A percentile compares a stretch with the other conserved stretches of the same genome.
phyloP scores from a whole-genome alignment of 257 asterid genomes.

The Solanum pennellii region DNA sequence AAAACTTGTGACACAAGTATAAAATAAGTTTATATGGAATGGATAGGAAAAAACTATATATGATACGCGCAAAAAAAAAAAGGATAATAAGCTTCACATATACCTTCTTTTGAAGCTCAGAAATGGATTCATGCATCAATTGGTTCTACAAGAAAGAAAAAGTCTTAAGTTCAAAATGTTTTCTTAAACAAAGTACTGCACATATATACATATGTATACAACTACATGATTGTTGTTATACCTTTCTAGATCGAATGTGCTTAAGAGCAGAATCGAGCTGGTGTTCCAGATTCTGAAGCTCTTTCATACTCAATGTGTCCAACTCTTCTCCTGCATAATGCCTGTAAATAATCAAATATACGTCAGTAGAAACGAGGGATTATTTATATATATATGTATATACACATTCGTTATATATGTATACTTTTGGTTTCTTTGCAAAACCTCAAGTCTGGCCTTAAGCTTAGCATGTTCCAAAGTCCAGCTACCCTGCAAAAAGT shows the following conservation, averaged over 20 bases:
- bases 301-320: conserved; percentile 47
- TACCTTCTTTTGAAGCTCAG: conserved; percentile 76
- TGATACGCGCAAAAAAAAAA: not conserved
- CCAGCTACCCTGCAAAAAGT: conserved; percentile 57
- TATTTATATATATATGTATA: no score
- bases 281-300: conserved; percentile 78
- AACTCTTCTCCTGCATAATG: conserved; percentile 77
- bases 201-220: not conserved
- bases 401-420: not conserved
- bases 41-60: not conserved
- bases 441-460: conserved; percentile 71
- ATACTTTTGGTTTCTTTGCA: conserved; percentile 67
- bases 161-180: not conserved
- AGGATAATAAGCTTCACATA: not conserved
- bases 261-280: conserved; percentile 74
- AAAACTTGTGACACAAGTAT: not conserved
- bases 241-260: conserved; percentile 74
- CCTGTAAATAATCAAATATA: conserved; percentile 21
- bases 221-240: not conserved
- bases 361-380: not conserved
- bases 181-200: not conserved
- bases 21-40: not conserved
- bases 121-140: conserved; percentile 67
- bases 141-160: conserved; percentile 48
- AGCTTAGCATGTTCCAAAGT: conserved; percentile 73